Base-by-base conservation (phyloP, 176 grass and related monocot species). In the Calamus simplicifolius region DNA sequence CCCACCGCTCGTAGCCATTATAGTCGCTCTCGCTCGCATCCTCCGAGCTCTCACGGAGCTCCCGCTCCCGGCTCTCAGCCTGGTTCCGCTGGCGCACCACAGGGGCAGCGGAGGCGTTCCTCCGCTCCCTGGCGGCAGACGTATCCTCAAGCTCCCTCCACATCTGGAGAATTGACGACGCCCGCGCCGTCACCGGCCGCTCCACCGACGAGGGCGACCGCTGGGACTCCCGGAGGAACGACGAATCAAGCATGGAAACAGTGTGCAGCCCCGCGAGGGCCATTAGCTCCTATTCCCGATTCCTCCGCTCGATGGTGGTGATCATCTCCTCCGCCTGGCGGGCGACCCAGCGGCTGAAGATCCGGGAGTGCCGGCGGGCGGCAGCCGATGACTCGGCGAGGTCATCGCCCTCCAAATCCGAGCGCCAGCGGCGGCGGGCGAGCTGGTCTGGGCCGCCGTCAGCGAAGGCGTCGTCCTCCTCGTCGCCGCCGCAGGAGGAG, bases 1-100 rank as follows among this genome's bases (percentile, higher is more conserved):
- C 28, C 70, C 50, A 73, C 3, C 51, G 68, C 29, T 62, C 49
- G 59, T 62, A 73, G 10, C 5, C 51, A 23, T 26, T 23, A 29
- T 79, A 95, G 16, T 95, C 79, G 54, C 76, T 79, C 62, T 95
- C 85, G 74, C 82, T 85, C 27, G 67, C 62, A 28, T 66, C 66
- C 58, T 85, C 80, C 0, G 75, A 83, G 60, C 74, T 59, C 35
- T 31, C 63, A 10, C 52, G 50, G 17, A 68, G 56, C 38, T 64
- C 72, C 35, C 35, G 10, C 35, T 43, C 35, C 52, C 66, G 59
- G 12, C 56, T 58, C 72, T 65, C 68, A 54, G 17, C 52, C 5
- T 27, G 61, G 51, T 49, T 50, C 62, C 54, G 28, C 10, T 30
- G 25, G 16, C 43, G 19, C 19, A 48, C 35, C 5, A 25, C 38